Base-by-base conservation (phyloP, 148 eudicot genomes). In the Agrostemma githago region DNA sequence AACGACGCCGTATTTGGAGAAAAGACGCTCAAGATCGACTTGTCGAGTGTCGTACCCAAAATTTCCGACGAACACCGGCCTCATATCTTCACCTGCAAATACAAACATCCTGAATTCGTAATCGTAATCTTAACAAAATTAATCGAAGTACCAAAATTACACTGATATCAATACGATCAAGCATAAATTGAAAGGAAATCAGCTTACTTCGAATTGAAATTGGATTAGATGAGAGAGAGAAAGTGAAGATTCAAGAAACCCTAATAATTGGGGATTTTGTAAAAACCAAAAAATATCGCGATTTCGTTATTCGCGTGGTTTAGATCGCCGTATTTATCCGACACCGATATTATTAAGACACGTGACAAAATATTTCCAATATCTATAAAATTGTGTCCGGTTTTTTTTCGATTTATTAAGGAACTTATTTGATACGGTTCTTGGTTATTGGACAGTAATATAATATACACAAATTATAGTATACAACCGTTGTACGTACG, bases 61-160 rank as follows among this genome's bases (percentile, higher is more conserved):
- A 74, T 94, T 94, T 51, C 98, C 96, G 15, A 89, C 89, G 88
- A 91, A 91, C 34, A 94, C 77, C 0, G 97, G 96, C 77, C 87
- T 80, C 79, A 76, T 80, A 54, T 9, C 56, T 75, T 64, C 71
- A 5, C 41, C 59, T 38, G 10, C 38, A 60, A 38, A 20, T 26
- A 21, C 42, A 41, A 51, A 17, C 10, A 54, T 19, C 43, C 21
- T 3, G 4, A 14, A 44, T 65, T 39, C 48, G 8, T 14, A 12
- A 66, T 66, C 26, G 41, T 20, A 51, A 70, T 2, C 5, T 34
- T 8, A 2, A 70, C 34, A 2, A 70, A 48, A 48, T 48, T 34
- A 46, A 51, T 69, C 26, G 6, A 44, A 68, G 12, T 3, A 43
- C 3, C 5, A 0, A 43, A 9, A 19, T 67, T 16, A 41, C 51